Conservation (phyloP, 495 filamentous ascomycete genomes). For the Parathielavia appendiculata region DNA sequence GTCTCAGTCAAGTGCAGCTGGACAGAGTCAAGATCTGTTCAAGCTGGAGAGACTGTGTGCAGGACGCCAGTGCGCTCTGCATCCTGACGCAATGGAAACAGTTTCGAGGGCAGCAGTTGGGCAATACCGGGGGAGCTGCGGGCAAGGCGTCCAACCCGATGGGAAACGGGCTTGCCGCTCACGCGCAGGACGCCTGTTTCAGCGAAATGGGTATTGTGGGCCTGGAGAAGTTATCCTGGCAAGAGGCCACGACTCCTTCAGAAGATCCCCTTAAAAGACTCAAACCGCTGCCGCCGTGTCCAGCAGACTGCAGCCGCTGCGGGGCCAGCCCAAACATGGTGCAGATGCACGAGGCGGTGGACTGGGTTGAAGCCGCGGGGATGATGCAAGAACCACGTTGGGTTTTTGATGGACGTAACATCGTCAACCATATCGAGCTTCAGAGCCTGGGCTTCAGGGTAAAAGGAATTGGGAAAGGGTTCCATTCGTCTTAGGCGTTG, state of each 20-base stretch:
- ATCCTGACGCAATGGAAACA: constrained; percentile 33
- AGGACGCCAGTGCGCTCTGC: constrained; percentile 28
- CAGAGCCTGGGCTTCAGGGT: constrained; percentile 29
- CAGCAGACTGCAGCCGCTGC: constrained; percentile 32
- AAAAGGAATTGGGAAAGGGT: constrained; percentile 26
- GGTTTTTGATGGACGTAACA: constrained; percentile 63
- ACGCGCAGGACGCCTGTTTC: not conserved
- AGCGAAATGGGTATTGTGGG: constrained; percentile 25
- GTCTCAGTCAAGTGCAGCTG: constrained; percentile 30
- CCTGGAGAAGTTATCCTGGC: constrained; percentile 18
- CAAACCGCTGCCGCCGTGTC: constrained; percentile 19
- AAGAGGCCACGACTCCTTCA: not conserved
- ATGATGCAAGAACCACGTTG: constrained; percentile 63
- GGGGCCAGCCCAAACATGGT: constrained; percentile 5
- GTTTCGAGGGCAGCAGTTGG: constrained; percentile 26
- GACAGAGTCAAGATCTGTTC: constrained; percentile 38
- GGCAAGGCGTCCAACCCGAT: constrained; percentile 9
- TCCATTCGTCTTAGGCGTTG: not conserved
- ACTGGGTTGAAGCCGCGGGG: constrained; percentile 49
- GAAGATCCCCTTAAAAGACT: constrained; percentile 29
- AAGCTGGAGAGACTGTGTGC: constrained; percentile 46
- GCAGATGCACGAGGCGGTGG: constrained; percentile 34
- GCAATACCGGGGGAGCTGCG: not conserved
- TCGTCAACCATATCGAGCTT: constrained; percentile 25
- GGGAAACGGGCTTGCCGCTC: not conserved